A percentile compares a stretch with the other conserved stretches of the same genome.
phyloP scores from a whole-genome alignment of 768 basidiomycete species.

The Gloeostereum incarnatum region DNA sequence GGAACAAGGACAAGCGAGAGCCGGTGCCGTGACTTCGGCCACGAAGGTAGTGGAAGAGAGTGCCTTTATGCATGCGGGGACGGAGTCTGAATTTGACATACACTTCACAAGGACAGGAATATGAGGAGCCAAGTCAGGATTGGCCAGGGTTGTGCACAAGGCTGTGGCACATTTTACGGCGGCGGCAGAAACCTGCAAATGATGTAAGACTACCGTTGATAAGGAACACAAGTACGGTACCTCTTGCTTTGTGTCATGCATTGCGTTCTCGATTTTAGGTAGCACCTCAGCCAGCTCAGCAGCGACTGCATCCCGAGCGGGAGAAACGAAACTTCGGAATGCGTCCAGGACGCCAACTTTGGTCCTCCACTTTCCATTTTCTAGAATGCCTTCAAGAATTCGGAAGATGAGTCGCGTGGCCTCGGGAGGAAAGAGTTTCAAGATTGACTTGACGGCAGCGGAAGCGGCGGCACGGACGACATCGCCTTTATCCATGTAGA shows the following conservation, averaged over 20 bases:
- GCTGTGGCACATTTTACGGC: constrained; percentile 86
- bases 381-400: constrained; percentile 63
- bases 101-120: constrained; percentile 85
- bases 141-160: constrained; percentile 85
- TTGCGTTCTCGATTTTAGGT: constrained; percentile 79
- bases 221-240: constrained; percentile 32
- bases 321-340: constrained; percentile 61
- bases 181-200: constrained; percentile 64
- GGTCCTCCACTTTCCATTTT: constrained; percentile 86
- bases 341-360: constrained; percentile 93
- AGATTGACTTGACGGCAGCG: constrained; percentile 71
- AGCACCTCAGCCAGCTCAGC: constrained; percentile 72
- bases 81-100: constrained; percentile 86
- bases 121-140: constrained; percentile 87
- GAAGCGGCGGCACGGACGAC: constrained; percentile 80
- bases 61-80: constrained; percentile 89
- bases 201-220: not conserved
- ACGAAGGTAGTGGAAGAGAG: constrained; percentile 95
- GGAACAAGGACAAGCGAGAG: constrained; percentile 93
- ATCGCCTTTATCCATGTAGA: constrained; percentile 91
- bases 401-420: constrained; percentile 61
- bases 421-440: constrained; percentile 81
- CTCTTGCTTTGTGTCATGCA: constrained; percentile 97
- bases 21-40: constrained; percentile 94
- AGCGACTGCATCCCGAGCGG: constrained; percentile 71